Evolutionary conservation across 2,329 filamentous ascomycete genomes (phyloP).

Genomic region (Metarhizium brunneum): DNA sequence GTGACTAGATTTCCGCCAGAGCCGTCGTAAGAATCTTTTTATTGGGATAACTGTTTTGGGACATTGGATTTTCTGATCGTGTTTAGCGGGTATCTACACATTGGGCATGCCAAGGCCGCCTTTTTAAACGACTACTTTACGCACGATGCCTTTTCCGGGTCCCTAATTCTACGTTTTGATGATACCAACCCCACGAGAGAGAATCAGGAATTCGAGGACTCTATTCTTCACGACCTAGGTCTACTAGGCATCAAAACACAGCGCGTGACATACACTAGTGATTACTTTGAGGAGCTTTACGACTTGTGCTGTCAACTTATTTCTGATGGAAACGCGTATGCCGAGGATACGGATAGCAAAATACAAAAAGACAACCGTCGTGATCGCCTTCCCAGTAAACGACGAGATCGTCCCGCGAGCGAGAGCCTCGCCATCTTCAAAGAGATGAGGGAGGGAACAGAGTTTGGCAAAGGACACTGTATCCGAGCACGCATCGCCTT

Average conservation of each 20-base stretch:
- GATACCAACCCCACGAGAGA: slow-evolving; percentile 92
- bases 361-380: slow-evolving; percentile 72
- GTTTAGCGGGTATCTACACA: slow-evolving; percentile 66
- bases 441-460: slow-evolving; percentile 81
- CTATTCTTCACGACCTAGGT: slow-evolving; percentile 75
- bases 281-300: slow-evolving; percentile 83
- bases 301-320: slow-evolving; percentile 70
- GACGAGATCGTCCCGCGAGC: slow-evolving; percentile 68
- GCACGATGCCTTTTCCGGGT: slow-evolving; percentile 80
- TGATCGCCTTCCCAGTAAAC: slow-evolving; percentile 54
- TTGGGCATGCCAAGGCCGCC: slow-evolving; percentile 82
- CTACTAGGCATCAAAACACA: slow-evolving; percentile 81
- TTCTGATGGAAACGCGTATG: slow-evolving; percentile 73
- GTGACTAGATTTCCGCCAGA: slow-evolving; percentile 82
- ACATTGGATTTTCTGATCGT: too few relatives aligned
- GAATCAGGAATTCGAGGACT: slow-evolving; percentile 82
- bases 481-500: slow-evolving; percentile 89
- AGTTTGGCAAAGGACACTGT: slow-evolving; percentile 74
- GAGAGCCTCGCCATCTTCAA: slow-evolving; percentile 80
- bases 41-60: neutral
- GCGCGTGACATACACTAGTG: slow-evolving; percentile 70
- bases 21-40: slow-evolving; percentile 43
- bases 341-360: slow-evolving; percentile 79
- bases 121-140: slow-evolving; percentile 87
- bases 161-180: slow-evolving; percentile 76